Base-by-base conservation (phyloP, 116 monocot genomes). In the Dioscorea cayenensis region DNA sequence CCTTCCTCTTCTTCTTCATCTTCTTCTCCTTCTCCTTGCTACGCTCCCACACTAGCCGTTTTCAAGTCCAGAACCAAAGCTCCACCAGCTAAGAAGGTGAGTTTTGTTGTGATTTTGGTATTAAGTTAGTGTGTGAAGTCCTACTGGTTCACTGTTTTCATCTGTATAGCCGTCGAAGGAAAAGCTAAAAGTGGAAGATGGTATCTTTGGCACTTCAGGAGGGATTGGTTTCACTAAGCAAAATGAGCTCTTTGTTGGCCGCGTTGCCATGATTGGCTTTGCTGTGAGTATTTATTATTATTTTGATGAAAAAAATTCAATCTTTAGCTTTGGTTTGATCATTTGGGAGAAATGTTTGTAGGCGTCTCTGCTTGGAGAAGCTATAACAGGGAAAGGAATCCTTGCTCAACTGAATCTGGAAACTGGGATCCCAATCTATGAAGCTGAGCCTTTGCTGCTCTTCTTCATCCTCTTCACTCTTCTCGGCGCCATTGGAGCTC, bases 391-490 rank as follows among this genome's bases (percentile, higher is more conserved):
- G 5, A 95, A 95, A 74, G 95, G 95, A 58, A 95, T 95, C 64
- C 82, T 95, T n/a, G 69, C 87, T 27, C 95, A 95, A 65, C 71
- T 95, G 35, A 95, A 95, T 60, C 65, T 92, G 36, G 95, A 95
- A 72, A 95, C 95, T 0, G 95, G 92, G 18, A 86, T 95, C 43
- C 95, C 95, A 3, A 95, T 95, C 77, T 92, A 89, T 49, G 92
- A 95, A 68, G 92, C 95, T 0, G 95, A 95, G 78, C 95, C 95
- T 4, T 89, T 95, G n/a, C 85, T 95, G 28, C 83, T 95, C 70
- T 95, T 95, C 92, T 92, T 95, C 89, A 95, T 92, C 71, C 92
- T 95, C 77, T 95, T 95, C 82, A 95, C 95, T 29, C 90, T 95
- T 27, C 95, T 95, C 1, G 95, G 95, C 65, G 92, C 95, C 23